phyloP scores from a whole-genome alignment of 352 stramenopile genomes.

The Discostella stelligera region DNA sequence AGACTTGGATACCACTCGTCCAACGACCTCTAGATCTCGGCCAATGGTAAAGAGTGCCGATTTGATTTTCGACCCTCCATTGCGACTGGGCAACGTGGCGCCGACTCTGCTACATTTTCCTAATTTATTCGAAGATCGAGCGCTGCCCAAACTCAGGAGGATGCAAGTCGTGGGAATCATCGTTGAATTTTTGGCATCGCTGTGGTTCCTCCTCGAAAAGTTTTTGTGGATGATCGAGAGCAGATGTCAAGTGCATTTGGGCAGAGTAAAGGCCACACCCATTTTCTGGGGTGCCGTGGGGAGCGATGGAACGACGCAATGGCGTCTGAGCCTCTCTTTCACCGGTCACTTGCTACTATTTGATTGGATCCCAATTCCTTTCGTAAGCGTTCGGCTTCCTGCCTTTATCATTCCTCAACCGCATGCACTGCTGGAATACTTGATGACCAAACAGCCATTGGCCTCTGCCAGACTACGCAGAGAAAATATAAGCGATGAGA shows the following conservation, averaged over 20 bases:
- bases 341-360: slow-evolving; percentile 78
- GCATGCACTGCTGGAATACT: slow-evolving; percentile 74
- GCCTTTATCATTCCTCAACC: slow-evolving; percentile 82
- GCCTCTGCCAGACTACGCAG: slow-evolving; percentile 62
- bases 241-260: slow-evolving; percentile 76
- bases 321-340: slow-evolving; percentile 73
- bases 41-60: slow-evolving; percentile 76
- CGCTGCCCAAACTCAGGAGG: slow-evolving; percentile 54
- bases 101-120: slow-evolving; percentile 83
- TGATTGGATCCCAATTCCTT: slow-evolving; percentile 76
- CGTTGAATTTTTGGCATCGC: slow-evolving; percentile 61
- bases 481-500: slow-evolving; percentile 76
- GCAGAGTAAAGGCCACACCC: slow-evolving; percentile 66
- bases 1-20: slow-evolving; percentile 68
- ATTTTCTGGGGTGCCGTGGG: slow-evolving; percentile 53
- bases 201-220: slow-evolving; percentile 74
- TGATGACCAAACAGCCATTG: slow-evolving; percentile 74
- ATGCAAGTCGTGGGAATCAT: slow-evolving; percentile 65
- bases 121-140: slow-evolving; percentile 80
- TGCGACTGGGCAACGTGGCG: slow-evolving; percentile 75
- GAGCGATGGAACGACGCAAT: slow-evolving; percentile 51
- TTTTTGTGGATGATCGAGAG: slow-evolving; percentile 77
- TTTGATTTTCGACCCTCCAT: slow-evolving; percentile 70
- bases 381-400: slow-evolving; percentile 72
- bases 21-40: slow-evolving; percentile 55